phyloP scores from a whole-genome alignment of 1,284 basidiomycete genomes.

The Mycosarcoma mackinlayi region DNA sequence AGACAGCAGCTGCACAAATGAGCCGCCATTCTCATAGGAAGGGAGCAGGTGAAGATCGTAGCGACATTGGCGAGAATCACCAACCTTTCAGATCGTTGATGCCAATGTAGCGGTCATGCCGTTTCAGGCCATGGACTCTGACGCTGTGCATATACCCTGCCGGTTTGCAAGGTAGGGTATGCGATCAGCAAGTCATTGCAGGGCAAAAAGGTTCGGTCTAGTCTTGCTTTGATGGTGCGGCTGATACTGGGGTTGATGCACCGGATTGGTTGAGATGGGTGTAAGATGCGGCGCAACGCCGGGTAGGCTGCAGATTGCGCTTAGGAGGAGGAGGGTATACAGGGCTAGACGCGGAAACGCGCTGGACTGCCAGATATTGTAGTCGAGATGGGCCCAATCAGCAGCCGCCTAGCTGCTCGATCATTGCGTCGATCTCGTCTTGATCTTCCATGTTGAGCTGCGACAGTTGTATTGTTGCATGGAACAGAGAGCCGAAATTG shows the following conservation, averaged over 20 bases:
- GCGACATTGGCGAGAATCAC: too few relatives aligned
- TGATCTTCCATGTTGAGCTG: conserved; percentile 67
- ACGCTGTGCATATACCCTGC: too few relatives aligned
- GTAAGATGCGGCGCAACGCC: background rate
- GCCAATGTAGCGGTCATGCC: too few relatives aligned
- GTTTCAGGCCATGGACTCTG: too few relatives aligned
- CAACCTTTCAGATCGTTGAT: too few relatives aligned
- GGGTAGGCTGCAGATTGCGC: background rate
- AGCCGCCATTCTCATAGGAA: too few relatives aligned
- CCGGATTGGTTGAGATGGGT: background rate
- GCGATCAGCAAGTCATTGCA: background rate
- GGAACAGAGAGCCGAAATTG: too few relatives aligned
- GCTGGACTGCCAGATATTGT: too few relatives aligned
- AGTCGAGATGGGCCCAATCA: conserved; percentile 8
- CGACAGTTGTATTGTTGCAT: too few relatives aligned
- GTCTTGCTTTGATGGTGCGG: background rate
- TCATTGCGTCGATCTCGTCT: conserved; percentile 68
- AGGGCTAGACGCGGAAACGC: background rate
- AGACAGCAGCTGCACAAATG: too few relatives aligned
- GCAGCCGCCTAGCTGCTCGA: conserved; percentile 65
- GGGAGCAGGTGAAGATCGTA: too few relatives aligned
- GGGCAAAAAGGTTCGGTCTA: background rate
- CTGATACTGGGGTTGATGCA: background rate
- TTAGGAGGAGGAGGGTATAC: conserved; percentile 22
- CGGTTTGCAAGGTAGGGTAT: conserved; percentile 1